These are phyloP conservation scores for Lavandula angustifolia DNA, from an alignment of 257 asterid genomes.

Conservation along the genomic window DNA sequence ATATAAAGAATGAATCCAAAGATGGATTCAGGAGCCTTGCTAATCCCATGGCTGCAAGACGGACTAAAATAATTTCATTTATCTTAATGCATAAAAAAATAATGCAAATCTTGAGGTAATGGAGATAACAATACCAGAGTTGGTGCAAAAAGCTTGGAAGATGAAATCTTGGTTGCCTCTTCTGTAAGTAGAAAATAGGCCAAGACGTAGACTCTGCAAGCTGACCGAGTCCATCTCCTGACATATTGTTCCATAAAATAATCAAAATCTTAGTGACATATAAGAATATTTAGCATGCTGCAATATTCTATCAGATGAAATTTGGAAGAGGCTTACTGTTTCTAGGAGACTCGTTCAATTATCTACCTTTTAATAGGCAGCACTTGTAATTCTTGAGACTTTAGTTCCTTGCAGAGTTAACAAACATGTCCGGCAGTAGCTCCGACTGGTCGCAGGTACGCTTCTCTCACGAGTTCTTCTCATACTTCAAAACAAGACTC, in stretches of 20 bases:
- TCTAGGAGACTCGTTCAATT: conserved; percentile 41
- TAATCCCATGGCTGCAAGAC: no score
- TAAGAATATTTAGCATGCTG: conserved; percentile 10
- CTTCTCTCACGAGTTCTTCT: neutral
- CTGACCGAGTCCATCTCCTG: conserved; percentile 35
- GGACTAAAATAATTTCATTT: neutral
- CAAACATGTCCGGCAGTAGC: conserved; percentile 47
- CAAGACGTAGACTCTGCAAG: neutral
- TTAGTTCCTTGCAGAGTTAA: conserved; percentile 27
- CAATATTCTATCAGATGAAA: conserved; percentile 20
- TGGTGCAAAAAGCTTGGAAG: neutral
- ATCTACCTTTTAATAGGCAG: conserved; percentile 20
- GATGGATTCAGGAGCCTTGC: no score
- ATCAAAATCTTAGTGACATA: neutral
- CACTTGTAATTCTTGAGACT: conserved; percentile 16
- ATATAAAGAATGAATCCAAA: no score
- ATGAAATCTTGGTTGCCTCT: neutral
- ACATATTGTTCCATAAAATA: conserved; percentile 19
- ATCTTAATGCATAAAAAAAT: neutral
- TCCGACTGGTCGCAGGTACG: conserved; percentile 56
- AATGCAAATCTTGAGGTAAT: neutral
- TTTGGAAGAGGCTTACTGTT: conserved; percentile 7
- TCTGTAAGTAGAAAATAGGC: neutral
- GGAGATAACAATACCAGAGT: neutral
- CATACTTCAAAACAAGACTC: neutral